These are phyloP conservation scores for Chlamydomonas incerta DNA, from an alignment of 139 green algal species.

Conservation along the genomic window DNA sequence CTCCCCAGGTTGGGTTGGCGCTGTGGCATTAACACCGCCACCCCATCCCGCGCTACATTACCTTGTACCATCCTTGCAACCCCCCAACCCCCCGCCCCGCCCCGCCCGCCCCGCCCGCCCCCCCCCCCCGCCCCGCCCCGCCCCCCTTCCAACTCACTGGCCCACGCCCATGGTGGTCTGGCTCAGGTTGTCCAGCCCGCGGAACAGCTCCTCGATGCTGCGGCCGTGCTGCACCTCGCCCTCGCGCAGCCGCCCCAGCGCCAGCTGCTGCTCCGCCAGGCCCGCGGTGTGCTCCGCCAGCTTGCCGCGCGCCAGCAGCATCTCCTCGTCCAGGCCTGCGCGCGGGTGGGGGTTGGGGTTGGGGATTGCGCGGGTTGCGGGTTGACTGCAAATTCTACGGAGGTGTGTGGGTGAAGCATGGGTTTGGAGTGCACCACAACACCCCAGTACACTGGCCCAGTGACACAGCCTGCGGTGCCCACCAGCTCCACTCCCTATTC, in stretches of 20 bases:
- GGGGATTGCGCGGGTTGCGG: no score
- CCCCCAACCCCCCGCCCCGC: background rate
- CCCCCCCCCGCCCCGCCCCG: background rate
- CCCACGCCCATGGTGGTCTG: background rate
- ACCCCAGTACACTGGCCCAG: no score
- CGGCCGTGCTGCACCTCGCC: background rate
- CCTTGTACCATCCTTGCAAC: no score
- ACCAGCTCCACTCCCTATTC: no score
- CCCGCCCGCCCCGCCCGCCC: background rate
- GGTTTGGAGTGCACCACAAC: no score
- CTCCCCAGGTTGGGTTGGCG: no score
- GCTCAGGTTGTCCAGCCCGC: slow-evolving; percentile 10
- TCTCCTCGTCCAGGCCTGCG: slow-evolving; percentile 39
- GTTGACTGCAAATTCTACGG: no score
- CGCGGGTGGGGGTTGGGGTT: background rate
- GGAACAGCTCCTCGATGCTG: slow-evolving; percentile 4
- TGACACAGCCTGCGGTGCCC: no score
- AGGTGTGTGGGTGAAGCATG: no score
- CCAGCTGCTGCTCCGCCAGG: slow-evolving; percentile 8
- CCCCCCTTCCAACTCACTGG: slow-evolving; percentile 7
- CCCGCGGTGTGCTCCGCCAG: slow-evolving; percentile 36
- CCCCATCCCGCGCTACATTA: no score
- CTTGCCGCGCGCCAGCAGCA: slow-evolving; percentile 26
- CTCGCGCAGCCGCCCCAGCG: slow-evolving; percentile 5
- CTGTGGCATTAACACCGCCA: no score